Evolutionary conservation across 2,329 filamentous ascomycete species (phyloP).

Genomic region (Ophiostoma fasciatum): DNA sequence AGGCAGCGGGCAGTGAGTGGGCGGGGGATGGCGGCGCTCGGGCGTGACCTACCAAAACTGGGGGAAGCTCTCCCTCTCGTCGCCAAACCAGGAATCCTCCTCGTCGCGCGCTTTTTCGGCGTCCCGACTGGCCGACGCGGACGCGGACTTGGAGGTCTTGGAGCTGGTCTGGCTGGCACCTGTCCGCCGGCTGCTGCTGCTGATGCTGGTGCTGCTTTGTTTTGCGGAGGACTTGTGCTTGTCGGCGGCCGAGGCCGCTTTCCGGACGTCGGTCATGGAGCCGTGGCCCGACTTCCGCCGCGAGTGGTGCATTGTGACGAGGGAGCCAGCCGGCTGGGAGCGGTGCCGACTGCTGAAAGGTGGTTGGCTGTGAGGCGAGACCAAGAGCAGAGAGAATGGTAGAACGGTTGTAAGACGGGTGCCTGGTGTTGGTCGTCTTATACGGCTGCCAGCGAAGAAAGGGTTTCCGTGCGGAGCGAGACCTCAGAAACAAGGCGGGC

Average conservation of each 20-base stretch:
- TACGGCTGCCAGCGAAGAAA: too few relatives aligned
- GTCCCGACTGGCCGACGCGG: too few relatives aligned
- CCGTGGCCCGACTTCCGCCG: slow-evolving; percentile 41
- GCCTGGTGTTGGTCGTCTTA: too few relatives aligned
- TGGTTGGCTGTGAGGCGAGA: slow-evolving; percentile 3
- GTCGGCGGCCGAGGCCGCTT: slow-evolving; percentile 22
- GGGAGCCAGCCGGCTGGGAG: too few relatives aligned
- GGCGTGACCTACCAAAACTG: slow-evolving; percentile 42
- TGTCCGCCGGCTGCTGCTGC: slow-evolving; percentile 15
- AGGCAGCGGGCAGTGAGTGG: too few relatives aligned
- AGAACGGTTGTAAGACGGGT: too few relatives aligned
- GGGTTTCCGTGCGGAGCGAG: too few relatives aligned
- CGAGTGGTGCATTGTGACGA: slow-evolving; percentile 36
- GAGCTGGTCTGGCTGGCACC: slow-evolving; percentile 18
- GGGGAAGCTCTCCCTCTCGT: slow-evolving; percentile 48
- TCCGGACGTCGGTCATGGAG: slow-evolving; percentile 40
- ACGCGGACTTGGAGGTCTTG: too few relatives aligned
- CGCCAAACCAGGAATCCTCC: slow-evolving; percentile 32
- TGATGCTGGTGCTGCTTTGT: slow-evolving; percentile 25
- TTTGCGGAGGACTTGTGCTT: slow-evolving; percentile 23
- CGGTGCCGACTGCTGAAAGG: too few relatives aligned
- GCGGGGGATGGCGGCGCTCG: too few relatives aligned
- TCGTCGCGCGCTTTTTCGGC: slow-evolving; percentile 36
- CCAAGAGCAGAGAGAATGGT: too few relatives aligned
- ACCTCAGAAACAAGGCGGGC: too few relatives aligned